Evolutionary conservation across 768 basidiomycete species (phyloP).

Genomic region (Boletus speciosus): DNA sequence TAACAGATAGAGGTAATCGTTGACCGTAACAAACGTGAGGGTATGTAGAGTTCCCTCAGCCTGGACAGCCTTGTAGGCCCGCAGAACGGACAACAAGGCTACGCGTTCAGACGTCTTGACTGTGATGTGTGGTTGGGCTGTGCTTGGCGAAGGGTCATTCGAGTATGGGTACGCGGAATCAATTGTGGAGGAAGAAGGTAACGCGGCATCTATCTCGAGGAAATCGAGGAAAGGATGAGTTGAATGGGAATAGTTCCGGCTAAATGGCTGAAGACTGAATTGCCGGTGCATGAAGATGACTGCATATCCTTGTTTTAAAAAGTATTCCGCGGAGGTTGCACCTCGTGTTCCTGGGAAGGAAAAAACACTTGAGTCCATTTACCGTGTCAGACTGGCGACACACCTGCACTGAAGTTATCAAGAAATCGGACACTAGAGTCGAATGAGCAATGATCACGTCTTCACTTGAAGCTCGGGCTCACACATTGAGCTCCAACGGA

Average conservation of each 20-base stretch:
- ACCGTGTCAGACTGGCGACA: conserved; percentile 19
- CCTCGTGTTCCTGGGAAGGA: conserved; percentile 79
- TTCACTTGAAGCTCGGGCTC: conserved; percentile 38
- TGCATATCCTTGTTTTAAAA: conserved; percentile 89
- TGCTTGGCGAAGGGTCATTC: conserved; percentile 29
- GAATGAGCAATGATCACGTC: conserved; percentile 16
- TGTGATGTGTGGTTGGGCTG: conserved; percentile 47
- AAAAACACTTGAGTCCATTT: neutral
- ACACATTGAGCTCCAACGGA: conserved; percentile 98
- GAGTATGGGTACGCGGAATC: conserved; percentile 21
- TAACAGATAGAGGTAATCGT: conserved; percentile 93
- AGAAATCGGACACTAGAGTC: conserved; percentile 85
- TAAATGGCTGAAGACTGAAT: conserved; percentile 97
- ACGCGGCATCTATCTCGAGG: conserved; percentile 56
- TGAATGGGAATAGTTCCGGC: conserved; percentile 95
- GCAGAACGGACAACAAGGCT: conserved; percentile 69
- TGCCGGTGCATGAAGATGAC: conserved; percentile 99
- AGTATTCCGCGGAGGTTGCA: conserved; percentile 97
- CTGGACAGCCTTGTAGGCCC: conserved; percentile 78
- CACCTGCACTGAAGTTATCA: conserved; percentile 97
- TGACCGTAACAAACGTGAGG: conserved; percentile 88
- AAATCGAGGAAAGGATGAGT: conserved; percentile 98
- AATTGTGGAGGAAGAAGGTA: conserved; percentile 17
- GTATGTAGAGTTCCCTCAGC: conserved; percentile 71
- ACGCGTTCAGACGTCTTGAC: conserved; percentile 64